These are phyloP conservation scores for Avicennia marina DNA, from an alignment of 257 asterid species.

Conservation along the genomic window DNA sequence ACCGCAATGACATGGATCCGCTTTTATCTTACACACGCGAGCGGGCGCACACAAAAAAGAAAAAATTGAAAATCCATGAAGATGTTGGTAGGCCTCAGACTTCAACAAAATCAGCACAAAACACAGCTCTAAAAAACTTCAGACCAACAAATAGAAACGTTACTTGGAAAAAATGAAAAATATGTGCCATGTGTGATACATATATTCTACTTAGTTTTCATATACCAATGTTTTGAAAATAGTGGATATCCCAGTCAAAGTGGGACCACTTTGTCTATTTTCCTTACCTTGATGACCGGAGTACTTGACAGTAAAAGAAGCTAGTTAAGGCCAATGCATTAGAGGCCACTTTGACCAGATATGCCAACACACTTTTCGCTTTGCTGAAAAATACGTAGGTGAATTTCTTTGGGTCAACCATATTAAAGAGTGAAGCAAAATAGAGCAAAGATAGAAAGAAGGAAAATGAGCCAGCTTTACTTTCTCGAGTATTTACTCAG, in stretches of 20 bases:
- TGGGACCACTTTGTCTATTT: slow-evolving; percentile 16
- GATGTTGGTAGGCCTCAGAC: no score
- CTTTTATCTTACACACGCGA: no score
- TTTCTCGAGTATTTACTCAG: slow-evolving; percentile 69
- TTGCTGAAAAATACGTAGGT: slow-evolving; percentile 42
- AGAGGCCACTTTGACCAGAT: slow-evolving; percentile 67
- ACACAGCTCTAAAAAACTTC: no score
- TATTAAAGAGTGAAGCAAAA: background rate
- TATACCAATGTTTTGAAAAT: background rate
- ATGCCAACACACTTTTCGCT: slow-evolving; percentile 55
- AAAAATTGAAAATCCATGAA: no score
- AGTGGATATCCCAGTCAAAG: slow-evolving; percentile 21
- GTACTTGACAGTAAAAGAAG: slow-evolving; percentile 57
- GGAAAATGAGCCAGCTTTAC: slow-evolving; percentile 27
- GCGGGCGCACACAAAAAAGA: no score
- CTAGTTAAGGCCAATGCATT: slow-evolving; percentile 73
- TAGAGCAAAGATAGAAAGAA: slow-evolving; percentile 5
- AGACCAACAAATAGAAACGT: slow-evolving; percentile 4
- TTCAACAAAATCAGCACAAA: no score
- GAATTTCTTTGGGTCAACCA: background rate
- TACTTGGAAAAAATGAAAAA: background rate
- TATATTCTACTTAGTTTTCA: background rate
- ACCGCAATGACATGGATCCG: no score
- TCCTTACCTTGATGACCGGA: slow-evolving; percentile 43
- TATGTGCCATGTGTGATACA: background rate